phyloP scores from a whole-genome alignment of 805 yeast species.

The Pichia heedii region DNA sequence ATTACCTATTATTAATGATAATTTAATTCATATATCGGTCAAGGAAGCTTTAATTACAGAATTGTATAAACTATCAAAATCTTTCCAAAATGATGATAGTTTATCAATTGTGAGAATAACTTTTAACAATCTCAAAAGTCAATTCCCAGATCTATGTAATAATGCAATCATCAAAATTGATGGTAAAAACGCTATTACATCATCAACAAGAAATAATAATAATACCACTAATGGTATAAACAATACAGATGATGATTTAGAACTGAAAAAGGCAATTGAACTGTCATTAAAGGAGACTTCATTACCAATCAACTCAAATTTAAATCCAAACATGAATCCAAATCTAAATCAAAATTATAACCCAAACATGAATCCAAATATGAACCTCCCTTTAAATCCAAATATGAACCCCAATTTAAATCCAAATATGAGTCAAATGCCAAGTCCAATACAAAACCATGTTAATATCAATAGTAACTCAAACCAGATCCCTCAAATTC shows the following conservation, averaged over 20 bases:
- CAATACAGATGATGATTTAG: conserved; percentile 56
- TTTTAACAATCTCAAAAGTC: conserved; percentile 35
- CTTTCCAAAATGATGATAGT: conserved; percentile 69
- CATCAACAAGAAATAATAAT: neutral
- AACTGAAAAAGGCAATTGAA: conserved; percentile 65
- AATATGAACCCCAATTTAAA: no score
- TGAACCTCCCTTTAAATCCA: no score
- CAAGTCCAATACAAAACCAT: no score
- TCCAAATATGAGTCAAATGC: no score
- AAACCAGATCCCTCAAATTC: conserved; percentile 1
- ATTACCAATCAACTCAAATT: neutral
- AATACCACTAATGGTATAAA: conserved; percentile 1
- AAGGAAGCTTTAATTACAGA: conserved; percentile 59
- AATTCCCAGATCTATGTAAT: conserved; percentile 29
- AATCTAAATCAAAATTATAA: neutral
- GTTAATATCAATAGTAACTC: no score
- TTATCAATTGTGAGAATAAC: conserved; percentile 61
- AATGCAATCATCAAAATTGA: conserved; percentile 24
- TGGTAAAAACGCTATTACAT: conserved; percentile 8
- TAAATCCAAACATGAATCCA: conserved; percentile 5
- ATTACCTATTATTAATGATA: conserved; percentile 41
- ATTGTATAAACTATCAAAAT: conserved; percentile 52
- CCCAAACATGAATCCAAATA: no score
- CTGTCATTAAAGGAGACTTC: conserved; percentile 60
- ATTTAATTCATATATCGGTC: conserved; percentile 54